phyloP scores from a whole-genome alignment of 1,139 yeast genomes.

The Petasospora rhodanensis region DNA sequence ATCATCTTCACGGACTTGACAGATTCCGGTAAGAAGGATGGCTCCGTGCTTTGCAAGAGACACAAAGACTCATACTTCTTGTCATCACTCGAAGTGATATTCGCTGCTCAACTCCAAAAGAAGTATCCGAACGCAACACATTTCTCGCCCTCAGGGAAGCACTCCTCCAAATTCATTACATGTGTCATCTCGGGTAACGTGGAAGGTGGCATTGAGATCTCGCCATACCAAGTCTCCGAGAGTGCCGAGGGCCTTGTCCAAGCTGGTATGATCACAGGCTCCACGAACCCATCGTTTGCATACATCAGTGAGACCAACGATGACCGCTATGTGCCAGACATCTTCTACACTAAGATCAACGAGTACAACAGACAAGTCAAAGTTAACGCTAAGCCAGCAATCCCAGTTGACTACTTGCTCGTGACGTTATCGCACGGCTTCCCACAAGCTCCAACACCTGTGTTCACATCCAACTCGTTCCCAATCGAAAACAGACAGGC shows the following conservation, averaged over 20 bases:
- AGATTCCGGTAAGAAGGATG: constrained; percentile 83
- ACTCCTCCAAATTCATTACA: constrained; percentile 87
- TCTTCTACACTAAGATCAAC: constrained; percentile 77
- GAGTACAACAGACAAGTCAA: constrained; percentile 88
- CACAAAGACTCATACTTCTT: constrained; percentile 89
- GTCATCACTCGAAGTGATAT: constrained; percentile 77
- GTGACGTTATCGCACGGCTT: constrained; percentile 93
- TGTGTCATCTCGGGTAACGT: constrained; percentile 88
- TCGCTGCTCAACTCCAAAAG: constrained; percentile 78
- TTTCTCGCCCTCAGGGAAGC: constrained; percentile 62
- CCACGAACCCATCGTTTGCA: constrained; percentile 88
- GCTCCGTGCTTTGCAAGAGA: constrained; percentile 86
- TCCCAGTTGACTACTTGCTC: constrained; percentile 88
- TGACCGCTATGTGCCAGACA: constrained; percentile 88
- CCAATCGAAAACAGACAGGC: constrained; percentile 77
- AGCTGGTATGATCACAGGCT: constrained; percentile 82
- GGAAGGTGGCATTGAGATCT: constrained; percentile 83
- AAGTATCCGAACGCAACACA: constrained; percentile 60
- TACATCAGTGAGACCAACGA: constrained; percentile 69
- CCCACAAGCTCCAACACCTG: constrained; percentile 59
- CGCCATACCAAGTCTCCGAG: constrained; percentile 85
- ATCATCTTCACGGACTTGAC: constrained; percentile 84
- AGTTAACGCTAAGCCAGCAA: constrained; percentile 88
- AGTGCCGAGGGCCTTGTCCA: constrained; percentile 83
- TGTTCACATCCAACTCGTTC: constrained; percentile 44